phyloP scores from a whole-genome alignment of 805 yeast genomes.

The Cyberlindnera mrakii region DNA sequence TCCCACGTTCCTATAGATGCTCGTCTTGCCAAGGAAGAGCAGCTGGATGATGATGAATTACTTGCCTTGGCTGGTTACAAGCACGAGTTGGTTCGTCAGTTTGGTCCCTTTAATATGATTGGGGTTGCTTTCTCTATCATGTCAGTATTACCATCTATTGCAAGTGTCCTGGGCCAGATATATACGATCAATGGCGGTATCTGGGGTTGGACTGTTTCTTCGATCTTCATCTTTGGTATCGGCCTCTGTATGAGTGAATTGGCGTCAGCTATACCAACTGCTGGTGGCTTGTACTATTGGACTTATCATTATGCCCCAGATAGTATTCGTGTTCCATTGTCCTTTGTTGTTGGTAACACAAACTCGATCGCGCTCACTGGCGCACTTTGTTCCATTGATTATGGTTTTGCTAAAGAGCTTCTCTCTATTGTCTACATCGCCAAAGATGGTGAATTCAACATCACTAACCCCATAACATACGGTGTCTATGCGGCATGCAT shows the following conservation, averaged over 20 bases:
- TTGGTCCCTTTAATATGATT: slow-evolving; percentile 50
- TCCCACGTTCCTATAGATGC: slow-evolving; percentile 20
- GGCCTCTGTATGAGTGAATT: slow-evolving; percentile 61
- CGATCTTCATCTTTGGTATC: slow-evolving; percentile 44
- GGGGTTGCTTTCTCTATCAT: slow-evolving; percentile 68
- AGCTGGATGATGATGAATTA: slow-evolving; percentile 22
- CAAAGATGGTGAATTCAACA: slow-evolving; percentile 48
- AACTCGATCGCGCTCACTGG: slow-evolving; percentile 63
- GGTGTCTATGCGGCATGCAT: slow-evolving; percentile 64
- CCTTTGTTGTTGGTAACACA: slow-evolving; percentile 61
- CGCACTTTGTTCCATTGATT: slow-evolving; percentile 61
- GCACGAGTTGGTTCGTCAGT: slow-evolving; percentile 60
- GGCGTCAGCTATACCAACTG: slow-evolving; percentile 66
- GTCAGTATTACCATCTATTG: slow-evolving; percentile 56
- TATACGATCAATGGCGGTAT: slow-evolving; percentile 38
- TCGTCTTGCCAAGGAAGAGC: slow-evolving; percentile 14
- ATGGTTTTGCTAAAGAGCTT: slow-evolving; percentile 59
- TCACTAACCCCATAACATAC: slow-evolving; percentile 48
- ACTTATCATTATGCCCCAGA: slow-evolving; percentile 63
- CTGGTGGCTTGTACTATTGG: slow-evolving; percentile 72
- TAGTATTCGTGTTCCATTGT: slow-evolving; percentile 41
- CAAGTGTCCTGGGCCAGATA: slow-evolving; percentile 47
- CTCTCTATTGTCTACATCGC: slow-evolving; percentile 52
- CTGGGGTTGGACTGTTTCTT: slow-evolving; percentile 70
- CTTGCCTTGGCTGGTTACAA: slow-evolving; percentile 59